Conservation (phyloP, 345 rosid genomes). For the Hibiscus trionum region DNA sequence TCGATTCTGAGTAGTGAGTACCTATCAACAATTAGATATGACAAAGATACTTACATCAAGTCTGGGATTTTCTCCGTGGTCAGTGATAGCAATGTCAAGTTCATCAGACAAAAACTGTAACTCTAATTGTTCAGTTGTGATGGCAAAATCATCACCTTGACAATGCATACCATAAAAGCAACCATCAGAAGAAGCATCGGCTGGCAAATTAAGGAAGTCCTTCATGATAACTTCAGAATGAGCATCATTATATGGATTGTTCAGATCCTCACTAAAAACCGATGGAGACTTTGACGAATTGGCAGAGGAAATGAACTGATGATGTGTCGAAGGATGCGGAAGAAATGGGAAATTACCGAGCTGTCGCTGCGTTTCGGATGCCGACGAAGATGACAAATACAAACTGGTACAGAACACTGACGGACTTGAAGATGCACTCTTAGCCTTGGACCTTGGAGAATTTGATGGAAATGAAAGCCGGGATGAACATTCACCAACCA, state of each 20-base stretch:
- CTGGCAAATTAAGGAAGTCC: conserved; percentile 45
- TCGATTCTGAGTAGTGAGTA: not conserved
- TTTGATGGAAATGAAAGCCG: conserved; percentile 30
- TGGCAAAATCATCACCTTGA: conserved; percentile 30
- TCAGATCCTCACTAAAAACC: conserved; percentile 42
- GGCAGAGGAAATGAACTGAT: conserved; percentile 42
- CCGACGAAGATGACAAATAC: conserved; percentile 68
- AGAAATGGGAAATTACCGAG: conserved; percentile 76
- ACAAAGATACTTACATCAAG: conserved; percentile 54
- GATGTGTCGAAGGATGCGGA: conserved; percentile 52
- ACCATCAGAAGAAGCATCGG: conserved; percentile 45
- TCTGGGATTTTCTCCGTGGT: conserved; percentile 70
- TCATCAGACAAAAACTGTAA: conserved; percentile 77
- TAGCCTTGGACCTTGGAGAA: conserved; percentile 34
- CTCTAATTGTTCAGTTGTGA: conserved; percentile 56
- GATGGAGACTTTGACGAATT: conserved; percentile 50
- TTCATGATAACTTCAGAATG: conserved; percentile 41
- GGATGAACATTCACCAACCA: conserved; percentile 25
- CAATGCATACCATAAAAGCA: conserved; percentile 42
- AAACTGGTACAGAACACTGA: conserved; percentile 81
- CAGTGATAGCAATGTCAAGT: conserved; percentile 70
- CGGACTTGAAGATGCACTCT: conserved; percentile 49
- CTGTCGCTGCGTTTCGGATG: conserved; percentile 48
- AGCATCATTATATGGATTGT: conserved; percentile 35
- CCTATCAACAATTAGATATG: not conserved